A percentile compares a stretch with the other conserved stretches of the same genome.
These are phyloP conservation scores for Calonectria hawksworthii DNA, from an alignment of 2,329 filamentous ascomycete species.

Conservation along the genomic window DNA sequence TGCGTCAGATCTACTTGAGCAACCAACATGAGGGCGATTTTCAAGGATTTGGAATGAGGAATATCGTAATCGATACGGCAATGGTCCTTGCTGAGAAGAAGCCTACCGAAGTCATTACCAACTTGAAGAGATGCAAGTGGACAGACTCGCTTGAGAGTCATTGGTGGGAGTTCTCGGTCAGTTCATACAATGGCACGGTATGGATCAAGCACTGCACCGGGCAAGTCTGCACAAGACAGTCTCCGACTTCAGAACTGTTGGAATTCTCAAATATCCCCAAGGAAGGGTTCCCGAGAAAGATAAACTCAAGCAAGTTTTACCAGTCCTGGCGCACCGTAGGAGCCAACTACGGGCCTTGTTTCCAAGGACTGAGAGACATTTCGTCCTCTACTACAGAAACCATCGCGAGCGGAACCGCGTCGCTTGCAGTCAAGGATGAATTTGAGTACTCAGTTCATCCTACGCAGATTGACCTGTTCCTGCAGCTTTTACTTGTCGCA, in stretches of 20 bases:
- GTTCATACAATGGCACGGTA: conserved; percentile 35
- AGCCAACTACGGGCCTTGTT: conserved; percentile 2
- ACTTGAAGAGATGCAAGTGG: conserved; percentile 40
- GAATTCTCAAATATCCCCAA: background rate
- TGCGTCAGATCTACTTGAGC: conserved; percentile 31
- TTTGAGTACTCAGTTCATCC: conserved; percentile 26
- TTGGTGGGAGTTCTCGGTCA: conserved; percentile 51
- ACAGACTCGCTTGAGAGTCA: conserved; percentile 42
- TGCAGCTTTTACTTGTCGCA: conserved; percentile 25
- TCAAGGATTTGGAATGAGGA: conserved; percentile 31
- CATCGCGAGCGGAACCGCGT: conserved; percentile 2
- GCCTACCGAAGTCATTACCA: conserved; percentile 50
- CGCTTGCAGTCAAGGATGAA: conserved; percentile 11
- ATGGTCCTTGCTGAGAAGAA: conserved; percentile 41
- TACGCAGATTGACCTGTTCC: conserved; percentile 22
- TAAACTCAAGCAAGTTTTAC: background rate
- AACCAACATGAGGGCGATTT: background rate
- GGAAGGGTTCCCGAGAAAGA: background rate
- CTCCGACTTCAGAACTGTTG: background rate
- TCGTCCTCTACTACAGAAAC: background rate
- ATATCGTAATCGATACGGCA: conserved; percentile 46
- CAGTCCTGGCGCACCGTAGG: background rate
- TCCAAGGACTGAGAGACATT: background rate
- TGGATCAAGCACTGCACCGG: conserved; percentile 44
- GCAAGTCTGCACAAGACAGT: background rate